Conservation (phyloP, 2,329 filamentous ascomycete species). For the Fusarium sarcochroum region DNA sequence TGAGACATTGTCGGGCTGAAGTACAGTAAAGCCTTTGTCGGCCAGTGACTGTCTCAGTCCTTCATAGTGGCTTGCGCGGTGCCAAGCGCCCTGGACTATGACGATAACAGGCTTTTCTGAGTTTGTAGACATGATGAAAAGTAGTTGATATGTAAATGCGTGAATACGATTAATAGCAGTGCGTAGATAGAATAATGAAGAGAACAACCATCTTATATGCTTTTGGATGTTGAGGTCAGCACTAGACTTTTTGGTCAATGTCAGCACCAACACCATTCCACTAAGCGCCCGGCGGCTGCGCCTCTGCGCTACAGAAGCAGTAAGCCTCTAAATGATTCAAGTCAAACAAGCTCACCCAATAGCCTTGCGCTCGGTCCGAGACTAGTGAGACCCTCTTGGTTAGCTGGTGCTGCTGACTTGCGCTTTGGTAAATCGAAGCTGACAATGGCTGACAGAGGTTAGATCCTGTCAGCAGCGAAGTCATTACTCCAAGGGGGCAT, state of each 20-base stretch:
- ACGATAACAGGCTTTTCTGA: conserved; percentile 10
- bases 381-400: not conserved
- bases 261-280: too few species aligned
- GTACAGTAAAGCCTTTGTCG: conserved; percentile 7
- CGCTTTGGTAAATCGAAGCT: not conserved
- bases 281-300: too few species aligned
- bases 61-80: conserved; percentile 20
- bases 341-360: too few species aligned
- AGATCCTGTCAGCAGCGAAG: not conserved
- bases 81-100: conserved; percentile 28
- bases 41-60: not conserved
- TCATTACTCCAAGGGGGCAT: not conserved
- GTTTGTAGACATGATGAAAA: not conserved
- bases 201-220: not conserved
- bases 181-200: too few species aligned
- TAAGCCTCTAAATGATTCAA: too few species aligned
- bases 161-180: too few species aligned
- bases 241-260: not conserved
- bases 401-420: not conserved
- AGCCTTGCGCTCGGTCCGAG: too few species aligned
- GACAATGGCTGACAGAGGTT: not conserved
- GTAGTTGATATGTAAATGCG: not conserved
- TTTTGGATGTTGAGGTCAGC: too few species aligned
- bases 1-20: not conserved
- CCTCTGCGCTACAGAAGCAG: too few species aligned